These are phyloP conservation scores for Pouteria campechiana DNA, from an alignment of 179 eudicot species.

Conservation along the genomic window DNA sequence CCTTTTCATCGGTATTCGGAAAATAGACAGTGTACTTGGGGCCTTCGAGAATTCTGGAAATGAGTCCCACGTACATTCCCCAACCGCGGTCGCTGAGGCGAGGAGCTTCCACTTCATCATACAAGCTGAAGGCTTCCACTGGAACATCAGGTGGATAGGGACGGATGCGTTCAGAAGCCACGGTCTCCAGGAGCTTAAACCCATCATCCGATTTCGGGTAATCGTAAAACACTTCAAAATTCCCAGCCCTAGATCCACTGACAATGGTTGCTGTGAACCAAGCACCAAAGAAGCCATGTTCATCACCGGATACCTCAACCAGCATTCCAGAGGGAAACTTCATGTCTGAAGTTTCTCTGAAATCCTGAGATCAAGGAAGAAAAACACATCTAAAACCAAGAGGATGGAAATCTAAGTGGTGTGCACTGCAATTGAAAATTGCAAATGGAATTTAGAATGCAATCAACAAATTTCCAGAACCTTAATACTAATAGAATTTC, in stretches of 20 bases:
- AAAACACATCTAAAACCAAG: too few species aligned
- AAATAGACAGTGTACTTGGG: constrained; percentile 60
- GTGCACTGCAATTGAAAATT: too few species aligned
- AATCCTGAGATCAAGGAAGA: too few species aligned
- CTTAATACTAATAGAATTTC: too few species aligned
- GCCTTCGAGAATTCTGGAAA: constrained; percentile 36
- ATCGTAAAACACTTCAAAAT: constrained; percentile 48
- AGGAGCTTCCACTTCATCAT: constrained; percentile 83
- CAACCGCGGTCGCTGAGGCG: constrained; percentile 70
- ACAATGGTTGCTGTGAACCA: constrained; percentile 69
- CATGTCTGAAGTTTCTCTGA: too few species aligned
- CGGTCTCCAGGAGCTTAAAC: constrained; percentile 50
- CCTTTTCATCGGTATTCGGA: constrained; percentile 35
- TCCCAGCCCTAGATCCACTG: constrained; percentile 19
- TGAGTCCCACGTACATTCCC: constrained; percentile 89
- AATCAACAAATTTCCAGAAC: too few species aligned
- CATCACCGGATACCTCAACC: constrained; percentile 80
- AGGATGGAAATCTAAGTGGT: too few species aligned
- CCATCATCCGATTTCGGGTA: constrained; percentile 52
- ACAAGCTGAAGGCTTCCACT: constrained; percentile 27
- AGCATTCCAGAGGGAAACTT: constrained; percentile 28
- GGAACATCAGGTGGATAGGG: constrained; percentile 58
- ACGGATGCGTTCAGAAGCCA: constrained; percentile 45
- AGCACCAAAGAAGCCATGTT: constrained; percentile 84
- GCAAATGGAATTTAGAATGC: too few species aligned